Percentiles rank a stretch among this genome's conserved stretches.
Conservation (phyloP, 148 eudicot genomes). For the Fagopyrum tataricum region DNA sequence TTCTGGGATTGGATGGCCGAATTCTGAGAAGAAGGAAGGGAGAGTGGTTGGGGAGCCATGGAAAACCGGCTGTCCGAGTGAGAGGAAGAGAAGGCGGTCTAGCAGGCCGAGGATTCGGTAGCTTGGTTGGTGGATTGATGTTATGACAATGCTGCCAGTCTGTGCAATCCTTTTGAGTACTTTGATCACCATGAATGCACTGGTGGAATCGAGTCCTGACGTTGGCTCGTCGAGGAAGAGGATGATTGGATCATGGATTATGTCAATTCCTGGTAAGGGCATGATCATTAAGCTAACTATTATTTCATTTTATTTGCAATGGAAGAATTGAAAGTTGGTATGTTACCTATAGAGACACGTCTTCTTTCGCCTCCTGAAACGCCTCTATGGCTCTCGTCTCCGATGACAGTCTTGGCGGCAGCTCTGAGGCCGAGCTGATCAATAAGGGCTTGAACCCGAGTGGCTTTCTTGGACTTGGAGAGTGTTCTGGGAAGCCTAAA, state of each 20-base stretch:
- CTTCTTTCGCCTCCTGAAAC: conserved; percentile 87
- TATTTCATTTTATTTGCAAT: no score
- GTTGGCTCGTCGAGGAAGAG: conserved; percentile 93
- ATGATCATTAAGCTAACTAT: no score
- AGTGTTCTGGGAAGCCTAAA: conserved; percentile 62
- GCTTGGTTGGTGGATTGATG: conserved; percentile 85
- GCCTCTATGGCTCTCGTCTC: conserved; percentile 86
- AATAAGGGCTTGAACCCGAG: conserved; percentile 62
- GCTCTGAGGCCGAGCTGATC: conserved; percentile 62
- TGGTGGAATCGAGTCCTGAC: conserved; percentile 84
- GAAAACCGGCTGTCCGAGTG: conserved; percentile 66
- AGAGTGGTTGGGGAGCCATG: conserved; percentile 41
- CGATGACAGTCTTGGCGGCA: conserved; percentile 75
- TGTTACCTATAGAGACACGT: conserved; percentile 65
- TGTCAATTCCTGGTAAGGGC: conserved; percentile 70
- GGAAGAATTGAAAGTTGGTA: background rate
- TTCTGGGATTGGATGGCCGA: conserved; percentile 56
- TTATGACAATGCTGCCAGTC: conserved; percentile 74
- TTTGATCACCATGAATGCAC: conserved; percentile 80
- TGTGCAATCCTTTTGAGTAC: conserved; percentile 72
- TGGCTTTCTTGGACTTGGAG: conserved; percentile 51
- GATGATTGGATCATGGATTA: conserved; percentile 79
- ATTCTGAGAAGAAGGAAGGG: conserved; percentile 46
- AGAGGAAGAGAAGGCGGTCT: conserved; percentile 57
- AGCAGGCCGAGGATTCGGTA: conserved; percentile 46